Evolutionary conservation across 164 flowering plant genomes (phyloP).

Genomic region (Dillenia suffruticosa): DNA sequence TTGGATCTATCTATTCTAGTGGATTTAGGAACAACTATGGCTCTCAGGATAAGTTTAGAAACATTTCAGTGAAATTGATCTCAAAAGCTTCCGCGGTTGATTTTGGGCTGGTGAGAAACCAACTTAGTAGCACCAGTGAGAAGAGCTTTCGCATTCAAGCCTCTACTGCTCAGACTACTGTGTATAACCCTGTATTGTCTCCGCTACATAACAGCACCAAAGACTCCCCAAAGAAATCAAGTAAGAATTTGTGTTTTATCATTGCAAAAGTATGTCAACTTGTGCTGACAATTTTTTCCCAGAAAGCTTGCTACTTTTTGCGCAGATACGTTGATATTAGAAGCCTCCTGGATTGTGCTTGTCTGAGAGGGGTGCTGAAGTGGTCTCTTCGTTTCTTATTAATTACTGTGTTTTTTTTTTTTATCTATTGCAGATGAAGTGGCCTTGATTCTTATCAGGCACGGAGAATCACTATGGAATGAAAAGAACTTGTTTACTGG

Average conservation of each 20-base stretch:
- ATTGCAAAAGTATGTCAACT: too few relatives aligned
- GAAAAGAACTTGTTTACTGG: conserved; percentile 95
- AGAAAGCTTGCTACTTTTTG: neutral
- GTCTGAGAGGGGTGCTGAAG: neutral
- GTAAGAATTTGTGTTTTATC: conserved; percentile 31
- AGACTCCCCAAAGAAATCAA: conserved; percentile 62
- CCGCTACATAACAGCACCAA: conserved; percentile 35
- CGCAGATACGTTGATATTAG: too few relatives aligned
- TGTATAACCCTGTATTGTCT: conserved; percentile 43
- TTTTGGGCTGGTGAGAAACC: conserved; percentile 18
- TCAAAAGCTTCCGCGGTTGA: conserved; percentile 30
- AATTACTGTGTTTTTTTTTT: neutral
- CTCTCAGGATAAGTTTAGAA: conserved; percentile 22
- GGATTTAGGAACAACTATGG: conserved; percentile 21
- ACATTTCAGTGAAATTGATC: conserved; percentile 25
- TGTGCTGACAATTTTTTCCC: neutral
- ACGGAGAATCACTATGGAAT: conserved; percentile 98
- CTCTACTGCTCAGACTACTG: conserved; percentile 50
- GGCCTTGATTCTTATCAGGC: conserved; percentile 81
- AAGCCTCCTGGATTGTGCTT: neutral
- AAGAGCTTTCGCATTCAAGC: conserved; percentile 42
- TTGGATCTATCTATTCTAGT: conserved; percentile 37
- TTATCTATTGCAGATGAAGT: conserved; percentile 56
- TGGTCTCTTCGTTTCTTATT: neutral
- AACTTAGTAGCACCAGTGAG: conserved; percentile 16